Conservation (phyloP, 2,329 filamentous ascomycete species). For the Esteya vermicola region DNA sequence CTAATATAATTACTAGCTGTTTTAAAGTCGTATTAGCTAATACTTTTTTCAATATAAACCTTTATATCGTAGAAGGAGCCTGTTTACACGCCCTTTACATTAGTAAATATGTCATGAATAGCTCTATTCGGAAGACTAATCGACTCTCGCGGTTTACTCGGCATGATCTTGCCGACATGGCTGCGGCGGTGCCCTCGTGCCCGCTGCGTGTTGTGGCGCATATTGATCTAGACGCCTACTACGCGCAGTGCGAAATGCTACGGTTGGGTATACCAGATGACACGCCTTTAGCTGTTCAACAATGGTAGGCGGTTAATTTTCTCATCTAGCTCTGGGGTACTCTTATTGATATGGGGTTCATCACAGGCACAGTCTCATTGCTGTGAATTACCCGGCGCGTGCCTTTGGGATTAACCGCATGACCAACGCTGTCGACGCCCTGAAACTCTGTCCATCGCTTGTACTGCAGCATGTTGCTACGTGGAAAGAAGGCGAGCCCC, state of each 20-base stretch:
- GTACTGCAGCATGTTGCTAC: constrained; percentile 88
- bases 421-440: constrained; percentile 66
- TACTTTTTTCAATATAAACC: no score
- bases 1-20: no score
- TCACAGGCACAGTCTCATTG: constrained; percentile 84
- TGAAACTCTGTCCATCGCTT: constrained; percentile 71
- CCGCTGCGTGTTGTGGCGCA: constrained; percentile 82
- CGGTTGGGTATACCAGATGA: constrained; percentile 61
- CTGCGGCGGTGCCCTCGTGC: constrained; percentile 53
- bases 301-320: constrained; percentile 44
- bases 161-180: constrained; percentile 65
- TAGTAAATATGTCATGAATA: no score
- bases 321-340: not conserved
- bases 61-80: no score
- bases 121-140: no score
- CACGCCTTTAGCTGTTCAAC: constrained; percentile 79
- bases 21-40: no score
- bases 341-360: no score
- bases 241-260: constrained; percentile 91
- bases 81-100: no score
- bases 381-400: constrained; percentile 88
- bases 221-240: constrained; percentile 94
- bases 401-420: constrained; percentile 67
- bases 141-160: constrained; percentile 65
- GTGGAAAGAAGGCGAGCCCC: constrained; percentile 81